These are phyloP conservation scores for Saussurea involucrata DNA, from an alignment of 129 eudicot genomes.

Conservation along the genomic window DNA sequence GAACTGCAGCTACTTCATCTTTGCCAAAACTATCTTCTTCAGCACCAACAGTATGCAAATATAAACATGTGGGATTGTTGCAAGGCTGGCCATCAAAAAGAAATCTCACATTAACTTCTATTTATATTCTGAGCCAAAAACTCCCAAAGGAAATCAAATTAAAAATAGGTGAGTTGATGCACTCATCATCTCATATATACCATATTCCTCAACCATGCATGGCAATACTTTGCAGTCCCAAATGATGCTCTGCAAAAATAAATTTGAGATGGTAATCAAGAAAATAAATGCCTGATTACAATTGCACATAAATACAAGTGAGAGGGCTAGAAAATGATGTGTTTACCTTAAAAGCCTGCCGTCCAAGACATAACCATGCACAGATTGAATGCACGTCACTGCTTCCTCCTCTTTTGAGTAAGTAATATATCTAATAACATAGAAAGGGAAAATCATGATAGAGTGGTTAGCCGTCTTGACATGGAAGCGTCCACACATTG, in stretches of 20 bases:
- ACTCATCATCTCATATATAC: slow-evolving; percentile 31
- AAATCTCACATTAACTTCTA: not conserved
- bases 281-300: not conserved
- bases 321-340: not conserved
- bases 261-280: slow-evolving; percentile 11
- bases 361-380: slow-evolving; percentile 79
- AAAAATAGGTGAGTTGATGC: slow-evolving; percentile 4
- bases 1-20: slow-evolving; percentile 91
- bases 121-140: not conserved
- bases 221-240: slow-evolving; percentile 94
- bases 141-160: not conserved
- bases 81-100: slow-evolving; percentile 59
- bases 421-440: slow-evolving; percentile 58
- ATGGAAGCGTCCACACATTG: not conserved
- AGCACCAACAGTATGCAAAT: slow-evolving; percentile 78
- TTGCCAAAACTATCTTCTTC: slow-evolving; percentile 91
- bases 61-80: slow-evolving; percentile 77
- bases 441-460: not conserved
- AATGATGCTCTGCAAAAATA: slow-evolving; percentile 69
- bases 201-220: slow-evolving; percentile 83
- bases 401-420: slow-evolving; percentile 92
- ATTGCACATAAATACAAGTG: not conserved
- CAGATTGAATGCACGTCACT: slow-evolving; percentile 72
- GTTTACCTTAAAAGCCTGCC: slow-evolving; percentile 72
- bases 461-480: not conserved